A percentile compares a stretch with the other conserved stretches of the same genome.
Conservation (phyloP, 805 yeast species). For the Lachancea quebecensis region DNA sequence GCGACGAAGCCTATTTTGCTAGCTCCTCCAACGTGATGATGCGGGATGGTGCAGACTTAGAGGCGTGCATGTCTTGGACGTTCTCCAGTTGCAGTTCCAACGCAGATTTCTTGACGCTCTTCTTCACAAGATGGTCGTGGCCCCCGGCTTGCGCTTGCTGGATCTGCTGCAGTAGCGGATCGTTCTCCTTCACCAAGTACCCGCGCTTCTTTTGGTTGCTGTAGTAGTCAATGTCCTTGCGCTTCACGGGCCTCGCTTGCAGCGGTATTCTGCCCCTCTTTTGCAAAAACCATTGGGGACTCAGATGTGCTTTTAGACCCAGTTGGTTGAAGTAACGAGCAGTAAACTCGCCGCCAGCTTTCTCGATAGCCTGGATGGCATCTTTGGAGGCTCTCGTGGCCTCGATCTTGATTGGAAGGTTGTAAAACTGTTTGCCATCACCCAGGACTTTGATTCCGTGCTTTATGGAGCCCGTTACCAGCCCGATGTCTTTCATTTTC, state of each 20-base stretch:
- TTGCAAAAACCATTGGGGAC: constrained; percentile 62
- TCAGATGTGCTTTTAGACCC: constrained; percentile 65
- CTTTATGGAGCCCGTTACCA: constrained; percentile 60
- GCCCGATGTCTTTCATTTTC: constrained; percentile 67
- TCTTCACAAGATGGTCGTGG: constrained; percentile 14
- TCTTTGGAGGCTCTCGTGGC: constrained; percentile 72
- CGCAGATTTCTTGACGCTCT: constrained; percentile 30
- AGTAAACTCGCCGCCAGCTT: constrained; percentile 64
- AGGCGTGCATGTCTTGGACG: constrained; percentile 14
- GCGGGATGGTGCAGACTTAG: constrained; percentile 18
- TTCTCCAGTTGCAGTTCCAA: constrained; percentile 30
- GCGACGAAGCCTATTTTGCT: background rate
- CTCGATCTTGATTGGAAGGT: constrained; percentile 67
- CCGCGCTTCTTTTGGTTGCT: constrained; percentile 69
- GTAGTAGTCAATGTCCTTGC: constrained; percentile 75
- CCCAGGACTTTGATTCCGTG: constrained; percentile 83
- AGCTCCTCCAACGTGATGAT: constrained; percentile 12
- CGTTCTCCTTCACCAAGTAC: constrained; percentile 46
- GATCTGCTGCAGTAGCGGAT: constrained; percentile 23
- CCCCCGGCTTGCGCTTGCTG: constrained; percentile 19
- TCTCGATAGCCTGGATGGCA: constrained; percentile 70
- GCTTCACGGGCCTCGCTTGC: constrained; percentile 76
- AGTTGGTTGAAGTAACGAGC: constrained; percentile 64
- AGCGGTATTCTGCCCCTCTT: constrained; percentile 77
- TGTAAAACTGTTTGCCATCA: constrained; percentile 43